Percentiles rank a stretch among this genome's conserved stretches.
Evolutionary conservation across 2,329 filamentous ascomycete species (phyloP).

Genomic region (Verticillium albo-atrum): DNA sequence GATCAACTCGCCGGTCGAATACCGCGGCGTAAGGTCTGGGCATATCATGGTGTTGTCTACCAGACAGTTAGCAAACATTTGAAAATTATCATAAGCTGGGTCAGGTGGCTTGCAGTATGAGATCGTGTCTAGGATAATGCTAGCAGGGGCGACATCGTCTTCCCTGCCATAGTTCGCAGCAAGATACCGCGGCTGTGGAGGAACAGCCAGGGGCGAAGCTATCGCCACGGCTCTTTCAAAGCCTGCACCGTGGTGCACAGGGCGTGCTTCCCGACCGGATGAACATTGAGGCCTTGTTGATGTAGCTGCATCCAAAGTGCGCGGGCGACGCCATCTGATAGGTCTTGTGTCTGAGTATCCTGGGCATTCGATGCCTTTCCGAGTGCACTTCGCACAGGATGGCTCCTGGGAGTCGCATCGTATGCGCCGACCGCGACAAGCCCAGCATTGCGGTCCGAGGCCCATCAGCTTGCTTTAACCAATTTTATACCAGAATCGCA

Average conservation of each 20-base stretch:
- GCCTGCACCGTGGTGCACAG: too few species aligned
- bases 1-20: neutral
- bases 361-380: neutral
- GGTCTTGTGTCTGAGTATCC: neutral
- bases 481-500: neutral
- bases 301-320: neutral
- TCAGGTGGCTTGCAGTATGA: neutral
- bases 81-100: too few species aligned
- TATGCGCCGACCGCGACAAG: neutral
- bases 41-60: neutral
- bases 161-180: neutral
- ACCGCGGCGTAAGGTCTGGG: neutral
- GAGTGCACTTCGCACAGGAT: neutral
- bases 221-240: neutral
- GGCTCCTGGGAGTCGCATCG: neutral
- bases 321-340: neutral
- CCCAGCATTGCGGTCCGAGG: neutral
- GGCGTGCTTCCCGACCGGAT: neutral
- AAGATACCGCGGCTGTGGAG: neutral
- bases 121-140: neutral
- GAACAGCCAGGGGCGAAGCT: neutral
- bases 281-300: neutral
- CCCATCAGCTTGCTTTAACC: neutral
- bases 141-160: neutral
- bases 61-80: neutral